Base-by-base conservation (phyloP, 2,329 filamentous ascomycete species). In the Exserohilum rostratum region DNA sequence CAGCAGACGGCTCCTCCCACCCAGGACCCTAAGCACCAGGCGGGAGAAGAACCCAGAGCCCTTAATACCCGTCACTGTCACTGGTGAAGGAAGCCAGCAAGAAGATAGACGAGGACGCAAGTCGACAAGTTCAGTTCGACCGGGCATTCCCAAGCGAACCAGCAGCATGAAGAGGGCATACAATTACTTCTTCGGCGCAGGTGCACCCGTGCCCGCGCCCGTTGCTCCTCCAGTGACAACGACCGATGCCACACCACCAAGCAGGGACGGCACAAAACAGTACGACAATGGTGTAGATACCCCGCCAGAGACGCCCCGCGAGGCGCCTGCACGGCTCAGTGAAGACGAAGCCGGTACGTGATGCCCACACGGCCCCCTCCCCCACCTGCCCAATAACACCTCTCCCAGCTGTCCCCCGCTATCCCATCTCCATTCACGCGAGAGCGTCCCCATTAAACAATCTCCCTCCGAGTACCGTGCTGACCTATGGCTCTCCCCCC, bases 101-200 rank as follows among this genome's bases (percentile, higher is more conserved):
- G 66, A 71, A 51, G 67, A 71, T 38, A 65, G 69, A 43, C 57
- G 69, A 65, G 70, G 71, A 51, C 71, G 72, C 17, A 69, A 67
- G 53, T 73, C 72, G 29, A 66, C 67, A 10, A 67, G 39, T 33
- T 65, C 66, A 43, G 53, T 58, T 45, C 68, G 72, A 44, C 72
- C 72, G n/a, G 66, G 66, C 58, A 61, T 74, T 17, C 71, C 70
- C 51, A 73, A 72, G 53, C 69, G 73, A 25, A 70, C 65, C 22
- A 72, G 68, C 73, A 76, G 72, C 45, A 76, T 76, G 74, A 67
- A 68, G 57, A 66, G 73, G 53, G 73, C 73, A 9, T 76, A 76
- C 66, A 73, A 74, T 60, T 76, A 75, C 56, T 75, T 76, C 46
- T 76, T 76, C 54, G 73, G 73, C 42, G 66, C 64, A 37, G 35